phyloP scores from a whole-genome alignment of 2,329 filamentous ascomycete genomes.

The Orbilia javanica region DNA sequence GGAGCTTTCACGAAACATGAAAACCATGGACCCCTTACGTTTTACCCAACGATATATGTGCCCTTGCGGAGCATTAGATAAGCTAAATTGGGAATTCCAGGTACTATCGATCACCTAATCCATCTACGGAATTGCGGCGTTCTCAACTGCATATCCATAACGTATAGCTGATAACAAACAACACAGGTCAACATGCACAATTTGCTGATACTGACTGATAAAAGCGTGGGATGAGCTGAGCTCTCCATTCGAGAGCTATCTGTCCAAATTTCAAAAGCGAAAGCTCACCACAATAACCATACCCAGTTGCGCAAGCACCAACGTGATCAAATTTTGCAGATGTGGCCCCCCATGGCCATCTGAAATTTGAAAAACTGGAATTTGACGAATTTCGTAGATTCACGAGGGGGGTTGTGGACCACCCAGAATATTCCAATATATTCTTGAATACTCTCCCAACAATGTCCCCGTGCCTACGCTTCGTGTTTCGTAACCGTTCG shows the following conservation, averaged over 20 bases:
- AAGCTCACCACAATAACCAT: conserved; percentile 35
- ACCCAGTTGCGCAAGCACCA: conserved; percentile 41
- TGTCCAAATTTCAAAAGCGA: not conserved
- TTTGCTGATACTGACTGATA: conserved; percentile 22
- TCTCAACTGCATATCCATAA: conserved; percentile 5
- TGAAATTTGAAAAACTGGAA: not conserved
- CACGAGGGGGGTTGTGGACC: not conserved
- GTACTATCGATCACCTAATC: conserved; percentile 43
- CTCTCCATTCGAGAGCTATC: conserved; percentile 2
- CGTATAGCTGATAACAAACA: conserved; percentile 44
- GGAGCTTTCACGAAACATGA: conserved; percentile 34
- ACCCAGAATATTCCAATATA: not conserved
- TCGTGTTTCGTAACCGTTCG: conserved; percentile 24
- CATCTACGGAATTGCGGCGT: conserved; percentile 22
- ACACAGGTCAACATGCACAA: not conserved
- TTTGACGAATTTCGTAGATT: not conserved
- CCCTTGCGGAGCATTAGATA: conserved; percentile 37
- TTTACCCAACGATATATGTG: conserved; percentile 41
- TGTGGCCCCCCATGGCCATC: not conserved
- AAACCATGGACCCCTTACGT: not conserved
- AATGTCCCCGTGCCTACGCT: conserved; percentile 23
- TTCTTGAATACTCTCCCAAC: not conserved
- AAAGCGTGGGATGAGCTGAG: conserved; percentile 50
- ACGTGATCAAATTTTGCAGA: conserved; percentile 14
- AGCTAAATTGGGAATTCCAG: conserved; percentile 28